These are phyloP conservation scores for Kodamaea neixiangensis DNA, from an alignment of 805 yeast species.

Conservation along the genomic window DNA sequence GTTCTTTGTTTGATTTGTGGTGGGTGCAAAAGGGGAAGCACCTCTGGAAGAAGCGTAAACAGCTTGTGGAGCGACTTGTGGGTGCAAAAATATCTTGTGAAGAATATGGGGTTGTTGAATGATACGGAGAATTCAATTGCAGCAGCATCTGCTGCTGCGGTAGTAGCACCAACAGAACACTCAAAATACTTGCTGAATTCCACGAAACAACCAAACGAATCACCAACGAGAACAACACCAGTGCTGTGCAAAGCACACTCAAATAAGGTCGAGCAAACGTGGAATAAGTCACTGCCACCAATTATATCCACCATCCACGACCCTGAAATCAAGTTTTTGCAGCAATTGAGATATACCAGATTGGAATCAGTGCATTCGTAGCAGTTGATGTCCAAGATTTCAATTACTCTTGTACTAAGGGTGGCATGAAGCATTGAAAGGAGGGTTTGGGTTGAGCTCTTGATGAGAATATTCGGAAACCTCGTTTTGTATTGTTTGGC, in stretches of 20 bases:
- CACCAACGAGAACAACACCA: background rate
- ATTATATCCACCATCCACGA: background rate
- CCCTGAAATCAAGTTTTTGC: background rate
- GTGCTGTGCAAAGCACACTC: background rate
- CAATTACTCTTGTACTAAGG: background rate
- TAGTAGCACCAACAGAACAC: background rate
- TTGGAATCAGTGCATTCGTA: background rate
- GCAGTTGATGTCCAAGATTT: background rate
- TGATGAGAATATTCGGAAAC: background rate
- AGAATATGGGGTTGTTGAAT: background rate
- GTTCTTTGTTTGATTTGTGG: background rate
- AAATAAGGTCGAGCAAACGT: background rate
- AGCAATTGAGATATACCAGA: background rate
- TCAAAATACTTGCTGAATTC: background rate
- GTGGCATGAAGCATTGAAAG: background rate
- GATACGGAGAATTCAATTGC: background rate
- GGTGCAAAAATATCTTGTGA: background rate
- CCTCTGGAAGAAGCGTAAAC: background rate
- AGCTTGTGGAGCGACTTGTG: background rate
- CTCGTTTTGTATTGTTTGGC: background rate
- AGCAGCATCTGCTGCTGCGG: background rate
- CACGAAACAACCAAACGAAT: background rate
- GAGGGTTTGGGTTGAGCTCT: background rate
- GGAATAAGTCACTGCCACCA: background rate
- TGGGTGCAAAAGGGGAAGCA: background rate